phyloP scores from a whole-genome alignment of 768 basidiomycete species.

The Naematelia encephala region DNA sequence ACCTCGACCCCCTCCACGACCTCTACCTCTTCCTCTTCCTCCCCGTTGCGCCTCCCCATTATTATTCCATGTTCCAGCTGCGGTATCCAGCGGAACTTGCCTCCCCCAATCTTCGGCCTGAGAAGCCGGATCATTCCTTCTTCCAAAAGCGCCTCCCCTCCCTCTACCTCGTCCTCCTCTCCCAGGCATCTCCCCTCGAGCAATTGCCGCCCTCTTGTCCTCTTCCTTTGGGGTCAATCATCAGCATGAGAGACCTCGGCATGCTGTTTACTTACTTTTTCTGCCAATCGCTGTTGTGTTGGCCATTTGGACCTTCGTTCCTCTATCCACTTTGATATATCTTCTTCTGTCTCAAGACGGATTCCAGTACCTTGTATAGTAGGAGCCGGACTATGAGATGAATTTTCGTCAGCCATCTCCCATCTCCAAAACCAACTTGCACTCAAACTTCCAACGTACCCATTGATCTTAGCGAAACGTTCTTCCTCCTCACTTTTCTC shows the following conservation, averaged over 20 bases:
- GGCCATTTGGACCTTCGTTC: conserved; percentile 88
- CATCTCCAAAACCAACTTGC: background rate
- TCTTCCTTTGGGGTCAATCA: conserved; percentile 53
- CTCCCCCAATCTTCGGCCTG: conserved; percentile 32
- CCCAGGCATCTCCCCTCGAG: conserved; percentile 62
- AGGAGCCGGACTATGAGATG: conserved; percentile 25
- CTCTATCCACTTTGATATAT: conserved; percentile 76
- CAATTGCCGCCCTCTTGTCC: conserved; percentile 71
- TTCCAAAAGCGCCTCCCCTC: conserved; percentile 8
- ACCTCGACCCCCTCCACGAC: conserved; percentile 47
- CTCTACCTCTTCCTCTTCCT: conserved; percentile 21
- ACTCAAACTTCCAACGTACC: conserved; percentile 33
- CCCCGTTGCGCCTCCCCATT: background rate
- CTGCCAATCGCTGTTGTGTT: conserved; percentile 63
- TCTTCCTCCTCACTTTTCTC: conserved; percentile 47
- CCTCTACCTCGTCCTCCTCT: conserved; percentile 24
- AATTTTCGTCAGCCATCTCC: background rate
- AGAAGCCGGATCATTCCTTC: conserved; percentile 22
- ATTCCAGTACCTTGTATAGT: conserved; percentile 65
- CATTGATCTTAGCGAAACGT: conserved; percentile 38
- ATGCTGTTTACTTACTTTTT: conserved; percentile 62
- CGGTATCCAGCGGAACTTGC: background rate
- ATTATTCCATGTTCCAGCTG: background rate
- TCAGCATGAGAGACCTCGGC: background rate
- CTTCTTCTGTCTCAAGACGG: conserved; percentile 73